Conservation (phyloP, 2,329 filamentous ascomycete species). For the Nemania sp. region DNA sequence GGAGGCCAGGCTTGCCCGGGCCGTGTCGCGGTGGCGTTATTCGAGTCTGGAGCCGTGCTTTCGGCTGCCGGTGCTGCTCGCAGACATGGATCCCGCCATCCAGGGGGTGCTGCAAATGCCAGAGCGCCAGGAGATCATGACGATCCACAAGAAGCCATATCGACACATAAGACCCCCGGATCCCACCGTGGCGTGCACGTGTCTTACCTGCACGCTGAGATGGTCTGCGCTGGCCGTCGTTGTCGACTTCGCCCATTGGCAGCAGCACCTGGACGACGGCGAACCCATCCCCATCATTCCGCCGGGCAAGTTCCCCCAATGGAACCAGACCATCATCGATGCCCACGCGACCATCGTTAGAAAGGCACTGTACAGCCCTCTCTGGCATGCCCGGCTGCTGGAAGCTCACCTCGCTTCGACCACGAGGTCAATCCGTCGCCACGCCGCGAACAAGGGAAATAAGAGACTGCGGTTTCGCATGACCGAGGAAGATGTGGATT, state of each 20-base stretch:
- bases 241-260: conserved; percentile 63
- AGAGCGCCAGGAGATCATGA: conserved; percentile 48
- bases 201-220: conserved; percentile 58
- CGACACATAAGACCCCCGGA: conserved; percentile 56
- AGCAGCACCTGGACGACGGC: conserved; percentile 53
- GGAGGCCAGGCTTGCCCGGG: conserved; percentile 47
- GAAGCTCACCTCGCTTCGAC: conserved; percentile 54
- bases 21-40: conserved; percentile 54
- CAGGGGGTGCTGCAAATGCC: conserved; percentile 39
- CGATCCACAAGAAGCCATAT: conserved; percentile 55
- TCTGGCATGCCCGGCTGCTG: conserved; percentile 56
- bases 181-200: conserved; percentile 56
- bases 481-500: conserved; percentile 49
- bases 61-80: conserved; percentile 52
- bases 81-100: conserved; percentile 36
- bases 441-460: conserved; percentile 55
- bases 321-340: conserved; percentile 54
- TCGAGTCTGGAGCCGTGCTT: conserved; percentile 56
- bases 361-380: conserved; percentile 50
- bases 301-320: conserved; percentile 51
- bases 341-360: conserved; percentile 50
- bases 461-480: conserved; percentile 50
- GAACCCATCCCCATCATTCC: conserved; percentile 57
- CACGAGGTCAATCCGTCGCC: conserved; percentile 50
- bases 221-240: conserved; percentile 61